Percentiles rank a stretch among this genome's conserved stretches.
Evolutionary conservation across 78 protist genomes (phyloP).

Genomic region (Chrysochromulina tobinii): DNA sequence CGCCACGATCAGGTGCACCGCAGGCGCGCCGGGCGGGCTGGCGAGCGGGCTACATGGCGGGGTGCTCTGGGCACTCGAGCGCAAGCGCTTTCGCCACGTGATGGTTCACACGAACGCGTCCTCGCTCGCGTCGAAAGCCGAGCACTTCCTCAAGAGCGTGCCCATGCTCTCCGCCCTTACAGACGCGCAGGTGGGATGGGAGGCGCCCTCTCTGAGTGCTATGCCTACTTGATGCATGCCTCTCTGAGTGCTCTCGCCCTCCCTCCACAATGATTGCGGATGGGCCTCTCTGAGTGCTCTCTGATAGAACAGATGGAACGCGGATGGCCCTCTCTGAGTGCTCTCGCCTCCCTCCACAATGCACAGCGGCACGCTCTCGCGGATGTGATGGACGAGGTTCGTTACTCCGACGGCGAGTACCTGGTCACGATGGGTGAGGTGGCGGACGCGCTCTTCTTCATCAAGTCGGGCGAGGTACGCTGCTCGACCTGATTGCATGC

Average conservation of each 20-base stretch:
- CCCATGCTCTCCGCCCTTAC: background rate
- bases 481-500: too few relatives aligned
- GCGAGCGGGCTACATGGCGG: background rate
- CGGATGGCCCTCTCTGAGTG: too few relatives aligned
- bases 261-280: too few relatives aligned
- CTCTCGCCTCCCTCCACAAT: too few relatives aligned
- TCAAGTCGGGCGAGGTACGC: conserved; percentile 3
- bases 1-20: conserved; percentile 26
- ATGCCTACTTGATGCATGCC: too few relatives aligned
- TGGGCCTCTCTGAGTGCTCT: too few relatives aligned
- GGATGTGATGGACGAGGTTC: background rate
- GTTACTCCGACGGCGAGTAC: background rate
- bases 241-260: too few relatives aligned
- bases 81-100: background rate
- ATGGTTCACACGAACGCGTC: background rate
- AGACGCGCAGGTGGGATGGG: background rate
- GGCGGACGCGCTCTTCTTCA: background rate
- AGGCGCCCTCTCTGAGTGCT: too few relatives aligned
- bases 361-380: background rate
- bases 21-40: too few relatives aligned
- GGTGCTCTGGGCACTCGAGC: background rate
- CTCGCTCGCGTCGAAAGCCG: background rate
- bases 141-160: background rate
- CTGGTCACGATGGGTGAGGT: background rate
- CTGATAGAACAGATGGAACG: too few relatives aligned